Percentiles rank a stretch among this genome's conserved stretches.
Evolutionary conservation across 495 filamentous ascomycete species (phyloP).

Genomic region (Penicillium paradoxum): DNA sequence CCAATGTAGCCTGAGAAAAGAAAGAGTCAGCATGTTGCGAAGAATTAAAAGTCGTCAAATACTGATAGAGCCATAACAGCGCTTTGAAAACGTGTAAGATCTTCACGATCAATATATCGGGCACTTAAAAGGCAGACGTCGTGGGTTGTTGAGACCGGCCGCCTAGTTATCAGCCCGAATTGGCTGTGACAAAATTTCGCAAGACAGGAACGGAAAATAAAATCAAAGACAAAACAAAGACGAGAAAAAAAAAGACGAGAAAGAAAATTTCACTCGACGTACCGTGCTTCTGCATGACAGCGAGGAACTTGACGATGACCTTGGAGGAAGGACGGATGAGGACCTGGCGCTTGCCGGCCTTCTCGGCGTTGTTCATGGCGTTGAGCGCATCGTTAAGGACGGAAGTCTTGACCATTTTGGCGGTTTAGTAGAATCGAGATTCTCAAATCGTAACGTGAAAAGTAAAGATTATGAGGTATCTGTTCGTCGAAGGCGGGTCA

Average conservation of each 20-base stretch:
- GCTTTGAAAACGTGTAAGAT: slow-evolving; percentile 87
- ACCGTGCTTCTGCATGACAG: slow-evolving; percentile 99
- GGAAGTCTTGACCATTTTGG: slow-evolving; percentile 96
- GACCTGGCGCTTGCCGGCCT: slow-evolving; percentile 97
- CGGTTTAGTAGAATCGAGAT: slow-evolving; percentile 60
- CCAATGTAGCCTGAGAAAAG: slow-evolving; percentile 83
- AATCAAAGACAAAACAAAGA: slow-evolving; percentile 11
- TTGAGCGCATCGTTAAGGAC: slow-evolving; percentile 99
- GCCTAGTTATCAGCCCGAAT: slow-evolving; percentile 99
- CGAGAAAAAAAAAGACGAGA: slow-evolving; percentile 1
- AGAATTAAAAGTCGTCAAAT: slow-evolving; percentile 84
- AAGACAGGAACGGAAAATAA: neutral
- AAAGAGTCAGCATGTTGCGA: slow-evolving; percentile 72
- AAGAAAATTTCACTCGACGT: slow-evolving; percentile 43
- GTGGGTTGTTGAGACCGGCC: slow-evolving; percentile 72
- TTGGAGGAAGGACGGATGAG: slow-evolving; percentile 94
- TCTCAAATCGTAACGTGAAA: slow-evolving; percentile 66
- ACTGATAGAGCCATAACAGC: slow-evolving; percentile 53
- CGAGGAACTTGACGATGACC: slow-evolving; percentile 98
- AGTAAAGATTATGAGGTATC: slow-evolving; percentile 69
- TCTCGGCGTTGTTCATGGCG: slow-evolving; percentile 99
- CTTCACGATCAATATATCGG: slow-evolving; percentile 83
- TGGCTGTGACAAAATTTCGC: slow-evolving; percentile 4
- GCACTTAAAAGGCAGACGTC: slow-evolving; percentile 98
- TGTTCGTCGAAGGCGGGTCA: slow-evolving; percentile 34